These are phyloP conservation scores for Litsea cubeba DNA, from an alignment of 164 flowering plant genomes.

Conservation along the genomic window DNA sequence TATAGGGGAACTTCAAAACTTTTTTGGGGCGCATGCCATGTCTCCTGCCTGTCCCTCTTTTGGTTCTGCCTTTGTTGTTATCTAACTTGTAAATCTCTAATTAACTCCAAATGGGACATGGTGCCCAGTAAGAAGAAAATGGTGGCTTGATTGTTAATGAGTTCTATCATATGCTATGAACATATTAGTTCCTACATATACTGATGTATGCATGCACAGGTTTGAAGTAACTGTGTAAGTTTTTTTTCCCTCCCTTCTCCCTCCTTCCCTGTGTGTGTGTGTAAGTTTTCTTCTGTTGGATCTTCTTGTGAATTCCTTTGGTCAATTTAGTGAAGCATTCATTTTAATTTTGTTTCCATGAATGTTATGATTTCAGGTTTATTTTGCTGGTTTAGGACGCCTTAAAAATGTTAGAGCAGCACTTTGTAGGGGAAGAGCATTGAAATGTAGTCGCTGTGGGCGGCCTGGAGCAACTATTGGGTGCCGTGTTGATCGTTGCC, in stretches of 20 bases:
- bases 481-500: conserved; percentile 97
- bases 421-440: conserved; percentile 83
- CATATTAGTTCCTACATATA: neutral
- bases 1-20: too few species aligned
- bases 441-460: conserved; percentile 95
- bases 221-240: neutral
- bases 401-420: conserved; percentile 91
- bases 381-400: conserved; percentile 94
- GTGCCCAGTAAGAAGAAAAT: too few species aligned
- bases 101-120: too few species aligned
- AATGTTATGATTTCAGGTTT: conserved; percentile 55
- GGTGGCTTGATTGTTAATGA: neutral
- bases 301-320: neutral
- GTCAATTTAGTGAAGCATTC: neutral
- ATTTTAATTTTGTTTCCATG: neutral
- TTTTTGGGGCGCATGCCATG: too few species aligned
- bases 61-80: too few species aligned
- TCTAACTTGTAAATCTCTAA: too few species aligned
- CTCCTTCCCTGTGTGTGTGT: neutral
- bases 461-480: conserved; percentile 98
- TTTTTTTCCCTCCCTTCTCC: neutral
- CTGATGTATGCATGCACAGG: neutral
- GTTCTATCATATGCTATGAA: neutral
- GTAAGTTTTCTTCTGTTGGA: neutral
- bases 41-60: too few species aligned